Base-by-base conservation (phyloP, 768 basidiomycete genomes). In the Galerina marginata region DNA sequence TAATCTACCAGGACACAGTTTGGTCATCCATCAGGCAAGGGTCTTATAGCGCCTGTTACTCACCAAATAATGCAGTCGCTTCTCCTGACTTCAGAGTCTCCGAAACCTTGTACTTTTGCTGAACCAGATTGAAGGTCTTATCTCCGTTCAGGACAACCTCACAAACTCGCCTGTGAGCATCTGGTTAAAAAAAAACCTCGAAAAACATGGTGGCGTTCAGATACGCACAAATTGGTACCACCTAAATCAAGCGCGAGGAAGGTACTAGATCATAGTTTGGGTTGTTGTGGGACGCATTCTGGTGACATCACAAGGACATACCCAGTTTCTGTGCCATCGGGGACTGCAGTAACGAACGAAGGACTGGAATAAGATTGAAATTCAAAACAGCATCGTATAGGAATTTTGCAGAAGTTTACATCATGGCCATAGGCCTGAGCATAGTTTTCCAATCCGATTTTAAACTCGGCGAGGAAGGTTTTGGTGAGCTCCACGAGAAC, bases 61-160 rank as follows among this genome's bases (percentile, higher is more conserved):
- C 76, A 96, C 95, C 93, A 70, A 99, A 99, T 51, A 99, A 79
- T 2, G 84, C 85, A 1, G 83, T 81, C 0, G 90, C 96, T 71
- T 98, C 94, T 40, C 97, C 97, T 1, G 92, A 89, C 78, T 99
- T 99, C 57, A 99, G 83, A 10, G 87, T 78, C 33, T 97, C 93
- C 2, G 96, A 97, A 12, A 99, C 95, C 72, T 90, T 93, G 80
- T 95, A 99, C 73, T 99, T 99, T 71, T 98, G 92, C 76, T 98
- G 96, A 64, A 90, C 89, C 59, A 99, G 82, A 46, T 82, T 84
- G 77, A 99, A 99, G 15, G 92, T 89, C 67, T 93, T 86, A 75
- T 97, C 83, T 37, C 97, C 97, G 52, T 91, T 82, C n/a, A 99
- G 81, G 33, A 88, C 83, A 49, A 99, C 94, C 74, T 98, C 92